phyloP scores from a whole-genome alignment of 2,329 filamentous ascomycete species.

The Cladosporium cucumerinum region DNA sequence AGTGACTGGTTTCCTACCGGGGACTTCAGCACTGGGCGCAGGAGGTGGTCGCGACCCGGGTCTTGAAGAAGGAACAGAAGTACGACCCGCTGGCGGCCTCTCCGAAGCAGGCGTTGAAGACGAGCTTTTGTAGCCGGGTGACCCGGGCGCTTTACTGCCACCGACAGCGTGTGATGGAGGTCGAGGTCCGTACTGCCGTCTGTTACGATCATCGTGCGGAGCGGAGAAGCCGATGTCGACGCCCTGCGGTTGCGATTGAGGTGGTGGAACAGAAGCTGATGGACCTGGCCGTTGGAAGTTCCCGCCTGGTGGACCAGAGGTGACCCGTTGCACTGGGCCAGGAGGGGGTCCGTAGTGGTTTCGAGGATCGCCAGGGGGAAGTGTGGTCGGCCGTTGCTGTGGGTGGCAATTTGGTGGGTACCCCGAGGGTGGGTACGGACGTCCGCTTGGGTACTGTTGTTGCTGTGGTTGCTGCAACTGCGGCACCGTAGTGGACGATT shows the following conservation, averaged over 20 bases:
- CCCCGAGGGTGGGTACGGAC: constrained; percentile 21
- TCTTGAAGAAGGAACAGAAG: constrained; percentile 15
- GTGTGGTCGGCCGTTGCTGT: constrained; percentile 8
- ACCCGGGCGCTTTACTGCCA: constrained; percentile 7
- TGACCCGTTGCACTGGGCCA: constrained; percentile 28
- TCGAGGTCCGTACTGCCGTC: constrained; percentile 16
- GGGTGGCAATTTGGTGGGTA: constrained; percentile 13
- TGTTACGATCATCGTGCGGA: constrained; percentile 44
- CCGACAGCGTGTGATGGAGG: constrained; percentile 1
- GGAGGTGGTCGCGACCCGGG: constrained; percentile 21
- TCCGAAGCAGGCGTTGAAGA: constrained; percentile 9
- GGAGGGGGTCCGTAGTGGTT: constrained; percentile 20
- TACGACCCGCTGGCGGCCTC: constrained; percentile 13
- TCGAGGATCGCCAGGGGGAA: constrained; percentile 22
- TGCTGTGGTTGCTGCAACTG: constrained; percentile 17
- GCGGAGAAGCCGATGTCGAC: constrained; percentile 43
- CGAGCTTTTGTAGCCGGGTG: constrained; percentile 12
- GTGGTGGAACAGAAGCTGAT: constrained; percentile 13
- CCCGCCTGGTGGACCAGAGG: constrained; percentile 31
- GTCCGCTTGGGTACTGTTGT: neutral
- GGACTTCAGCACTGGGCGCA: constrained; percentile 15
- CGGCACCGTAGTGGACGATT: constrained; percentile 26
- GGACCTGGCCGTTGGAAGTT: constrained; percentile 13
- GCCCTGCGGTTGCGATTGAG: constrained; percentile 20
- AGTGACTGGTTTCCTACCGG: constrained; percentile 10